Base-by-base conservation (phyloP, 805 yeast species). In the Barnettozyma vustinii region DNA sequence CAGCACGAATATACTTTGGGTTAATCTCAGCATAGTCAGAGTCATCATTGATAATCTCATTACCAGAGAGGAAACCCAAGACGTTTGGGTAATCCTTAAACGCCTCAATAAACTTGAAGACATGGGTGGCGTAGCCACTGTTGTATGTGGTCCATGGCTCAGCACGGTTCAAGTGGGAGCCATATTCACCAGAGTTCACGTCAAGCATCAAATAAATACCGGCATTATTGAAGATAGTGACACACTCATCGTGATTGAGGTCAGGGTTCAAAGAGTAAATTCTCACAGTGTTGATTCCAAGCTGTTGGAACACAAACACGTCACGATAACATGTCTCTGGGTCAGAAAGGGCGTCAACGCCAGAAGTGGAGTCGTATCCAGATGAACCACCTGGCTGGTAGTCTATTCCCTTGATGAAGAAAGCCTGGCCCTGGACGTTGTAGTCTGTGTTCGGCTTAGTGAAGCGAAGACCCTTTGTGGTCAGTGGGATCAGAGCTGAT, bases 321-420 rank as follows among this genome's bases (percentile, higher is more conserved):
- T 91, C 97, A 65, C 97, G 80, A 54, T 79, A 77, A 67, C 97
- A 91, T 25, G 70, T 72, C 21, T 74, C 79, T 2, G 79, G 74
- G 57, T 88, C 87, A 13, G 90, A 75, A 35, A 91, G 71, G 2
- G 88, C 90, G 64, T 91, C 97, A 30, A 57, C 66, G 9, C 63
- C 65, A 1, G 66, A 56, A 7, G 42, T 37, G 3, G 67, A 44
- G 45, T 57, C 56, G 45, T 64, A 71, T 15, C 68, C 73, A 1
- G 96, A 86, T 0, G 96, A 83, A 2, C 97, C 97, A 54, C 97
- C 97, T 0, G 92, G 95, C 68, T 88, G 96, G 67, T 91, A 91
- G 67, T 89, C 97, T 37, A 91, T 80, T 53, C 97, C 97, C 52
- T 87, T 79, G 48, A 90, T 73, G 65, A 83, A 84, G 64, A 88